These are phyloP conservation scores for Alternaria arbusti DNA, from an alignment of 2,329 filamentous ascomycete species.

Conservation along the genomic window DNA sequence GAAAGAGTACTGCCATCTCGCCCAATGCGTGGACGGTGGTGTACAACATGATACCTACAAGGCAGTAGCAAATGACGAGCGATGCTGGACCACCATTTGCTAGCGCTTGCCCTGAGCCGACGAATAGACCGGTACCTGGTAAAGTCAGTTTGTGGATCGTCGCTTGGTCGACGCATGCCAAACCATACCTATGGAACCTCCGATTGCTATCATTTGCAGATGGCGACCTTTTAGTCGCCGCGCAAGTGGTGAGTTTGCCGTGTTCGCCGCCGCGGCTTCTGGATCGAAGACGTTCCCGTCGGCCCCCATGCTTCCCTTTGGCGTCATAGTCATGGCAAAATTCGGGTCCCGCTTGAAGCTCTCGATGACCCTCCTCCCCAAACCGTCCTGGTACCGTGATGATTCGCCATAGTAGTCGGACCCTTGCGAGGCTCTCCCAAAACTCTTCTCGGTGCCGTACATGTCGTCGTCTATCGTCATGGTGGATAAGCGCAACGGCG, in stretches of 20 bases:
- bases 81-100: slow-evolving; percentile 48
- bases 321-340: slow-evolving; percentile 55
- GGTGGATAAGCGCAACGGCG: slow-evolving; percentile 8
- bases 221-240: slow-evolving; percentile 65
- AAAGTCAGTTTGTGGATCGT: slow-evolving; percentile 20
- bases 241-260: slow-evolving; percentile 75
- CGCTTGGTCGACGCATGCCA: slow-evolving; percentile 5
- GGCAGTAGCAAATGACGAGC: slow-evolving; percentile 49
- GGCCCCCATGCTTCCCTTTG: slow-evolving; percentile 54
- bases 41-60: slow-evolving; percentile 87
- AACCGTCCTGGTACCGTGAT: slow-evolving; percentile 37
- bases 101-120: slow-evolving; percentile 67
- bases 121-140: slow-evolving; percentile 72
- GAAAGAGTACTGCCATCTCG: slow-evolving; percentile 88
- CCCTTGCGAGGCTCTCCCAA: slow-evolving; percentile 43
- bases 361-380: slow-evolving; percentile 52
- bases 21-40: slow-evolving; percentile 91
- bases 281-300: slow-evolving; percentile 67
- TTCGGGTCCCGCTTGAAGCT: slow-evolving; percentile 50
- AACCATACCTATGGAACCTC: slow-evolving; percentile 73
- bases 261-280: slow-evolving; percentile 66
- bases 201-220: slow-evolving; percentile 97
- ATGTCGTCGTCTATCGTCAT: slow-evolving; percentile 46
- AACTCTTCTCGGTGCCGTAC: slow-evolving; percentile 49
- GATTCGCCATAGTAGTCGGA: slow-evolving; percentile 50